Conservation (phyloP, 2,329 filamentous ascomycete species). For the Pyrenophora tritici-repentis region DNA sequence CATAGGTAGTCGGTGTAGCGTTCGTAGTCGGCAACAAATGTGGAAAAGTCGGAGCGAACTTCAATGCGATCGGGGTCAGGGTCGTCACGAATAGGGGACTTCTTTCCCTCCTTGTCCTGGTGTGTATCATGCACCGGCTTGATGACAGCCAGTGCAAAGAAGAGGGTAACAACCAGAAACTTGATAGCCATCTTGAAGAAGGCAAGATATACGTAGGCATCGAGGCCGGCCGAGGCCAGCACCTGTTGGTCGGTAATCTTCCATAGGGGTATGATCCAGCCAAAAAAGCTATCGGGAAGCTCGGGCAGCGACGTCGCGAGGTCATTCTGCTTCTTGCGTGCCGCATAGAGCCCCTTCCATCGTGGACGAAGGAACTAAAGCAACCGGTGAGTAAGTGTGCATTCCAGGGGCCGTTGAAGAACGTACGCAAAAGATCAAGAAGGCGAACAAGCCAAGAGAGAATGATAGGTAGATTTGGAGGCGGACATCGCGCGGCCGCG, state of each 20-base stretch:
- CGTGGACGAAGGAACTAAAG: slow-evolving; percentile 77
- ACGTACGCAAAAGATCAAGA: slow-evolving; percentile 75
- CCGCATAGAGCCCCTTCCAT: slow-evolving; percentile 91
- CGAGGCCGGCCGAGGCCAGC: slow-evolving; percentile 84
- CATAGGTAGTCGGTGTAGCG: slow-evolving; percentile 70
- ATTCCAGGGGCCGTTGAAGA: slow-evolving; percentile 14
- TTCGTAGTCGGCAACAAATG: slow-evolving; percentile 41
- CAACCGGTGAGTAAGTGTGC: slow-evolving; percentile 28
- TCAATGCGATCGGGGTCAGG: slow-evolving; percentile 23
- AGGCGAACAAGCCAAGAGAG: slow-evolving; percentile 70
- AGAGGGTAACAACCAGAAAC: slow-evolving; percentile 76
- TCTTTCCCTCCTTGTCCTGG: slow-evolving; percentile 34
- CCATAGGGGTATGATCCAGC: slow-evolving; percentile 89
- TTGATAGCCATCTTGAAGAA: slow-evolving; percentile 97
- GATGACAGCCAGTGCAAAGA: slow-evolving; percentile 81
- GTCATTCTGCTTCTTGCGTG: slow-evolving; percentile 76
- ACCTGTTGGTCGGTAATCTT: slow-evolving; percentile 87
- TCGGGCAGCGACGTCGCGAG: slow-evolving; percentile 71
- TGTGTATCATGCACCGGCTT: slow-evolving; percentile 82
- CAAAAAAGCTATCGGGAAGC: slow-evolving; percentile 82
- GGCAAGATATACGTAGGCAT: slow-evolving; percentile 93
- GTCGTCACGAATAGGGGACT: slow-evolving; percentile 33
- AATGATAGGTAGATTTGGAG: slow-evolving; percentile 75
- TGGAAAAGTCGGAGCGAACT: slow-evolving; percentile 26
- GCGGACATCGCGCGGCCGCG: slow-evolving; percentile 52